These are phyloP conservation scores for Solioccasus polychromus DNA, from an alignment of 768 basidiomycete genomes.

Conservation along the genomic window DNA sequence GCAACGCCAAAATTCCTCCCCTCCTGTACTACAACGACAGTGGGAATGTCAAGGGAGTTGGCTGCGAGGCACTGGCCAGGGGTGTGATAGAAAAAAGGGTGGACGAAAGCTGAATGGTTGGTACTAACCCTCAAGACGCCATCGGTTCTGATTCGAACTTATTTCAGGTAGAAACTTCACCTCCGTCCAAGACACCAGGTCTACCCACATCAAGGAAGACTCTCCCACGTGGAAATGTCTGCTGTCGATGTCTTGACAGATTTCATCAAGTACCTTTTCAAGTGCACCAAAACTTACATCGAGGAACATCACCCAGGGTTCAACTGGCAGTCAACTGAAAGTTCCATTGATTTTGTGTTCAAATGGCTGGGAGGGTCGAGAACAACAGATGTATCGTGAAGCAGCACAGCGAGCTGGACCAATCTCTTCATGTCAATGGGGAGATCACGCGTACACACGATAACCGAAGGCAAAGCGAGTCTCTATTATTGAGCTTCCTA, in stretches of 20 bases:
- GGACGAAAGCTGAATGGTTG: constrained; percentile 19
- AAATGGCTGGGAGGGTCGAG: constrained; percentile 27
- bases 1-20: constrained; percentile 43
- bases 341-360: constrained; percentile 21
- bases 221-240: constrained; percentile 16
- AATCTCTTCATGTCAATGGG: constrained; percentile 11
- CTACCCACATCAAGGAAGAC: constrained; percentile 21
- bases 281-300: constrained; percentile 17
- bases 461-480: constrained; percentile 23
- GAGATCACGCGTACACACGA: constrained; percentile 16
- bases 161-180: constrained; percentile 25
- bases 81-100: constrained; percentile 25
- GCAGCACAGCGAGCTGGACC: constrained; percentile 21
- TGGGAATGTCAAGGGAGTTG: constrained; percentile 36
- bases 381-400: constrained; percentile 21
- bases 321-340: constrained; percentile 13
- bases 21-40: constrained; percentile 41
- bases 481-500: constrained; percentile 37
- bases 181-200: constrained; percentile 15
- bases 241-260: constrained; percentile 20
- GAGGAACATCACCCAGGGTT: constrained; percentile 13
- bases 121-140: neutral
- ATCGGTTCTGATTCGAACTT: neutral
- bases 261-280: constrained; percentile 19
- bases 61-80: constrained; percentile 37